Evolutionary conservation across 2,329 filamentous ascomycete genomes (phyloP), one percentile per base, ranked within the genome.

Genomic region (Ophiostoma sp.): DNA sequence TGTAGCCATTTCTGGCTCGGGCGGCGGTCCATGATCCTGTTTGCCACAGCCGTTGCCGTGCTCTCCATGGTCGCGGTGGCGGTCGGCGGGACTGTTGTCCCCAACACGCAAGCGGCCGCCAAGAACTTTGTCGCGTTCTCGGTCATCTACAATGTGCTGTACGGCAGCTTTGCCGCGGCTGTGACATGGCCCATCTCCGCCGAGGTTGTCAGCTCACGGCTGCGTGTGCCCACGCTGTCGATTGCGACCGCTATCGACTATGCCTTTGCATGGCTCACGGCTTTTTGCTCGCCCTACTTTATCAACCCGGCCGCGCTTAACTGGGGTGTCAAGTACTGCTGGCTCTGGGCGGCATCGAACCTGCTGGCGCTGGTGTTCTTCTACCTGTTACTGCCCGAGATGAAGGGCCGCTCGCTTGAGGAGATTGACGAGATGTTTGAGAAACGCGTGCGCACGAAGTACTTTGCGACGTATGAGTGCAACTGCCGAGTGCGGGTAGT

Each of bases 401-500:
- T 57, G n/a, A 57, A 57, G 23, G 52, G 52, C 52, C n/a, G 23
- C 23, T 57, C 52, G n/a, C 52, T 57, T 5, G 52, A 57, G 23
- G 52, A 57, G 52, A 57, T 57, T 57, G 52, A 57, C 52, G 23
- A 57, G 23, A 57, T 57, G 52, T 27, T 57, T 57, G 52, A 31
- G 52, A 27, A 31, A 13, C 52, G 52, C 52, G 23, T 57, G 52
- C 52, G 52, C 23, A 27, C 52, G 27, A 57, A 23, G 52, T 54
- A 57, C 23, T 23, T 57, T 23, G 17, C 17, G 44, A 48, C 44
- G 44, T 48, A 48, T 48, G 17, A 48, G 20, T n/a, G 44, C 7
- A n/a, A 13, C 36, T 39, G 52, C 52, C 7, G 52, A 27, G 3
- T 57, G 23, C 52, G 17, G 23, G 23, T 57, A 8, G 52, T 13